Conservation (phyloP, 1,139 yeast species). For the Scheffersomyces illinoinensis region DNA sequence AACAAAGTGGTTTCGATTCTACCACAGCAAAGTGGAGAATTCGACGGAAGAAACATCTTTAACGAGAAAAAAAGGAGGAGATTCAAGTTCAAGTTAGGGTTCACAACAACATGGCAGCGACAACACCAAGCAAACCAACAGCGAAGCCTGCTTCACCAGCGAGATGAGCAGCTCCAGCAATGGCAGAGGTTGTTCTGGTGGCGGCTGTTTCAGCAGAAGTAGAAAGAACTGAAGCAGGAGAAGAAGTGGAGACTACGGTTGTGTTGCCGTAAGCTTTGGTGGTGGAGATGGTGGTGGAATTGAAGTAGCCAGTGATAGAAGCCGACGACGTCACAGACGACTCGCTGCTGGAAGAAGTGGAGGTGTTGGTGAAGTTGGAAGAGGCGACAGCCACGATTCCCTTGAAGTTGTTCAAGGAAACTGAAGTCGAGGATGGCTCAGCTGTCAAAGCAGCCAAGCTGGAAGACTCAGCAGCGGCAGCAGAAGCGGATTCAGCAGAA, state of each 20-base stretch:
- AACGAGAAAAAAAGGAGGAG: not conserved
- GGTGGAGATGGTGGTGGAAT: slow-evolving; percentile 14
- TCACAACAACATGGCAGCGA: slow-evolving; percentile 51
- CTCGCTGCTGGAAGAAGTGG: slow-evolving; percentile 19
- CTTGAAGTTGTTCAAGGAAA: slow-evolving; percentile 34
- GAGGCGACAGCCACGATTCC: slow-evolving; percentile 53
- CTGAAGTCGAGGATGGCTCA: slow-evolving; percentile 16
- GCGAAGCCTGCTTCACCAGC: slow-evolving; percentile 41
- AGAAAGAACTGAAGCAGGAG: slow-evolving; percentile 15
- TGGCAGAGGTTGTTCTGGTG: slow-evolving; percentile 16
- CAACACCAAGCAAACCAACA: slow-evolving; percentile 52
- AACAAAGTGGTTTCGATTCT: not conserved
- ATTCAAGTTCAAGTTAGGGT: not conserved
- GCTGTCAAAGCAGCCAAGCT: slow-evolving; percentile 13
- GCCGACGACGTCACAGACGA: slow-evolving; percentile 12
- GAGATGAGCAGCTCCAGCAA: slow-evolving; percentile 33
- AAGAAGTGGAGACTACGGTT: slow-evolving; percentile 12
- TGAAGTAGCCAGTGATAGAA: slow-evolving; percentile 6
- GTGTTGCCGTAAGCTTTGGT: slow-evolving; percentile 7
- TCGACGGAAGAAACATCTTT: not conserved
- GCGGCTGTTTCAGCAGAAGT: slow-evolving; percentile 10
- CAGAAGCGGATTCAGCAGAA: slow-evolving; percentile 17
- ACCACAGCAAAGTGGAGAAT: not conserved
- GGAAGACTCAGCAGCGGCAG: slow-evolving; percentile 14
- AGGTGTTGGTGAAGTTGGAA: slow-evolving; percentile 20